Conservation (phyloP, 306 rosid species). For the Potentilla sterilis region DNA sequence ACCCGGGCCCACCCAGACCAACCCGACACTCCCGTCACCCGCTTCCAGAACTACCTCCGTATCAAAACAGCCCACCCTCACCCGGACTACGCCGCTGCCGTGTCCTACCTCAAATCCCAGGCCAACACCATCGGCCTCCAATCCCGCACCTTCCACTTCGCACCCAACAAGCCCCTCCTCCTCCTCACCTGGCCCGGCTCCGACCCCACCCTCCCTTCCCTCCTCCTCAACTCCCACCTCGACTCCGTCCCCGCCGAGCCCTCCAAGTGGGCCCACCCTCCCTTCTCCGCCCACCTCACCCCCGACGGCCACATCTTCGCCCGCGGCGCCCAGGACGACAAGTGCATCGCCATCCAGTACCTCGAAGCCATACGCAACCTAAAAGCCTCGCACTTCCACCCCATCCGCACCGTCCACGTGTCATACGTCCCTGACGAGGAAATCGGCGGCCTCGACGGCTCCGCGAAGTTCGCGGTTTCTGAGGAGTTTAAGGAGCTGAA, state of each 20-base stretch:
- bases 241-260: slow-evolving; percentile 94
- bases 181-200: slow-evolving; percentile 83
- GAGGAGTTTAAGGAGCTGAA: slow-evolving; percentile 48
- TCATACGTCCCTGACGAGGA: slow-evolving; percentile 90
- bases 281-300: slow-evolving; percentile 64
- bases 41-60: slow-evolving; percentile 73
- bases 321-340: slow-evolving; percentile 94
- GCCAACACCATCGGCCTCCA: slow-evolving; percentile 44
- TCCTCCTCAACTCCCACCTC: slow-evolving; percentile 88
- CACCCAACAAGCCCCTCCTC: slow-evolving; percentile 61
- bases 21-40: slow-evolving; percentile 56
- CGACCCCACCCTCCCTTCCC: slow-evolving; percentile 62
- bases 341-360: slow-evolving; percentile 76
- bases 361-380: slow-evolving; percentile 84
- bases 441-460: slow-evolving; percentile 65
- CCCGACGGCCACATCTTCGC: slow-evolving; percentile 63
- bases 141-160: slow-evolving; percentile 46
- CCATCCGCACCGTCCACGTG: slow-evolving; percentile 62
- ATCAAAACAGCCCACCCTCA: slow-evolving; percentile 82
- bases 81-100: slow-evolving; percentile 72
- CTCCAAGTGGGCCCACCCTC: slow-evolving; percentile 78
- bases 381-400: slow-evolving; percentile 25
- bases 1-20: background rate
- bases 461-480: slow-evolving; percentile 50
- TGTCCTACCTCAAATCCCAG: slow-evolving; percentile 63